These are phyloP conservation scores for Phalaenopsis equestris DNA, from an alignment of 106 monocot genomes.

Conservation along the genomic window DNA sequence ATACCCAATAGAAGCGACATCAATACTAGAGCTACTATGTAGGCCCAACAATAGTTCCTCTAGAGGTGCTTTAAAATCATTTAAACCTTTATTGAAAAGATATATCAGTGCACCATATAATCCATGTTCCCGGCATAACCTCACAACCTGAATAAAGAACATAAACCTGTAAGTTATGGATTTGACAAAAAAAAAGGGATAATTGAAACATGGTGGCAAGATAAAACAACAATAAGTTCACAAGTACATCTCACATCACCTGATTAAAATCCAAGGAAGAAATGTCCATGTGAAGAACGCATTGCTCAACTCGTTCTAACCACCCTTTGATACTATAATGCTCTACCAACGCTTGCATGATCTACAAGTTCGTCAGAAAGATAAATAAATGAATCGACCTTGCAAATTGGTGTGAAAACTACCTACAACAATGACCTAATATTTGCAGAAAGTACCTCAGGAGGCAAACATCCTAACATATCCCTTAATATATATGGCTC, in stretches of 20 bases:
- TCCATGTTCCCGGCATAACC: conserved; percentile 90
- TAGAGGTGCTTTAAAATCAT: conserved; percentile 82
- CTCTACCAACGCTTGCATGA: conserved; percentile 99
- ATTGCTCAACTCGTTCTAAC: conserved; percentile 93
- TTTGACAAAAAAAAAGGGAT: background rate
- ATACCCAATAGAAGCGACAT: conserved; percentile 60
- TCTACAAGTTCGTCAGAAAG: conserved; percentile 26
- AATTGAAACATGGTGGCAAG: background rate
- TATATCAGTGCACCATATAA: conserved; percentile 93
- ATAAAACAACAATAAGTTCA: conserved; percentile 2
- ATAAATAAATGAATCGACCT: background rate
- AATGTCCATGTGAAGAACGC: conserved; percentile 98
- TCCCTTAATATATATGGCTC: conserved; percentile 96
- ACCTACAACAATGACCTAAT: background rate
- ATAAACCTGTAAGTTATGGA: background rate
- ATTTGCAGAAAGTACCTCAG: conserved; percentile 52
- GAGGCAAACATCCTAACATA: conserved; percentile 90
- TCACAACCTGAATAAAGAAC: conserved; percentile 56
- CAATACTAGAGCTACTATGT: conserved; percentile 36
- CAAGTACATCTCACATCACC: conserved; percentile 25
- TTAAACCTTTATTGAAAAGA: conserved; percentile 85
- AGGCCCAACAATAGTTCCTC: conserved; percentile 83
- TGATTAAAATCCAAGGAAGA: conserved; percentile 99
- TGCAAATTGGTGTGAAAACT: background rate
- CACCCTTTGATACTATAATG: conserved; percentile 86